A percentile compares a stretch with the other conserved stretches of the same genome.
These are phyloP conservation scores for Neurospora sublineolata DNA, from an alignment of 495 filamentous ascomycete genomes.

Conservation along the genomic window DNA sequence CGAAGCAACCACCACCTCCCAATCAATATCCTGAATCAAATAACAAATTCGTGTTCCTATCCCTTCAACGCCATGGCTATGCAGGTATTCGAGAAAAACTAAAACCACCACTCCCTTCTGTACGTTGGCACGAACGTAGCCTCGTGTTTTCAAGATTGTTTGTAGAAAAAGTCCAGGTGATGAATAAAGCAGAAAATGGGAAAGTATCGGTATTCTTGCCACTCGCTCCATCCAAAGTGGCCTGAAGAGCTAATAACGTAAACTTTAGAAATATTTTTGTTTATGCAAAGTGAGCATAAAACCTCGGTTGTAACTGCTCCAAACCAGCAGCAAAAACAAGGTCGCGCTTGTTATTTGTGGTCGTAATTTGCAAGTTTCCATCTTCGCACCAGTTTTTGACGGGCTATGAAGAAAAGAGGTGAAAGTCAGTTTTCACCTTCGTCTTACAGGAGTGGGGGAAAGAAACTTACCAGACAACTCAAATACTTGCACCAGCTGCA, in stretches of 20 bases:
- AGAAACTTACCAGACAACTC: slow-evolving; percentile 70
- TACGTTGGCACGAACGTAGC: neutral
- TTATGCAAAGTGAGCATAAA: neutral
- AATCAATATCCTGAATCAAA: neutral
- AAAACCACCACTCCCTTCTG: neutral
- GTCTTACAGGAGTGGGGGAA: neutral
- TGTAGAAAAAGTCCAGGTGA: neutral
- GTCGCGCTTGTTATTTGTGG: slow-evolving; percentile 17
- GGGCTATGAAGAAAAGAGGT: slow-evolving; percentile 33
- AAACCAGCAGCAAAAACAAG: slow-evolving; percentile 11
- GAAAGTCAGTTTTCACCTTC: slow-evolving; percentile 16
- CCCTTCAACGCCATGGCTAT: neutral
- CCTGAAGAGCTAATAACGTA: neutral
- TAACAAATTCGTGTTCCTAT: neutral
- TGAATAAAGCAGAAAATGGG: neutral
- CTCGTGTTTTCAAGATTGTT: neutral
- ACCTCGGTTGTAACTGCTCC: slow-evolving; percentile 9
- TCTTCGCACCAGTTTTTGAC: slow-evolving; percentile 71
- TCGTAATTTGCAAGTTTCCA: slow-evolving; percentile 35
- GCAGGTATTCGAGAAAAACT: neutral
- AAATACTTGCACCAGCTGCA: slow-evolving; percentile 92
- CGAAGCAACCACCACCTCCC: neutral
- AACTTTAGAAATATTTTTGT: neutral
- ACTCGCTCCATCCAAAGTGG: neutral
- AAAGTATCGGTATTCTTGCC: neutral